phyloP scores from a whole-genome alignment of 441 rosid species.

The Erodium moschatum region DNA sequence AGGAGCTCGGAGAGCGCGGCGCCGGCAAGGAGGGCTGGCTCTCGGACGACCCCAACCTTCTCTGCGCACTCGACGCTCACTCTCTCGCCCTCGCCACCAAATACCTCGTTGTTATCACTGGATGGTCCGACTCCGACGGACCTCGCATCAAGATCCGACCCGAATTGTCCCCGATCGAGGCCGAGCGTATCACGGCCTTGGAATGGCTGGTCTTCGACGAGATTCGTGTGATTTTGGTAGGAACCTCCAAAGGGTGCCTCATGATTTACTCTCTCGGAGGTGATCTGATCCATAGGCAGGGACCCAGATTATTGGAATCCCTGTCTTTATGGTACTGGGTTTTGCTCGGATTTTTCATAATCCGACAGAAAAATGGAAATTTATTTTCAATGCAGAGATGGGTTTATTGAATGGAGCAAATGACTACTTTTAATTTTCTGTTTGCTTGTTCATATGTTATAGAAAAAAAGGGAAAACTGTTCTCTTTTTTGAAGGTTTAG shows the following conservation, averaged over 20 bases:
- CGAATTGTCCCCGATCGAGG: constrained; percentile 63
- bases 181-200: constrained; percentile 57
- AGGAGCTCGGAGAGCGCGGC: constrained; percentile 66
- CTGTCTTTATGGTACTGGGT: not conserved
- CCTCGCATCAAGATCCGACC: constrained; percentile 72
- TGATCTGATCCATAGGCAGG: constrained; percentile 75
- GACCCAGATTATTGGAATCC: constrained; percentile 13
- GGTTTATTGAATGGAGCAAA: not conserved
- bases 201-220: constrained; percentile 82
- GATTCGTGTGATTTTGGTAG: constrained; percentile 51
- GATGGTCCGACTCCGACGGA: constrained; percentile 49
- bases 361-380: not conserved
- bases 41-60: constrained; percentile 43
- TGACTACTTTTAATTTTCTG: not conserved
- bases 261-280: constrained; percentile 57
- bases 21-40: constrained; percentile 95
- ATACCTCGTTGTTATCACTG: constrained; percentile 41
- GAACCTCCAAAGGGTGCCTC: constrained; percentile 76
- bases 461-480: not conserved
- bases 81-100: constrained; percentile 62
- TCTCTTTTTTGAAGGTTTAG: not conserved
- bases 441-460: not conserved
- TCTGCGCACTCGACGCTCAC: constrained; percentile 63
- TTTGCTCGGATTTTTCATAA: constrained; percentile 3
- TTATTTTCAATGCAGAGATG: not conserved